These are phyloP conservation scores for Conringia planisiliqua DNA, from an alignment of 345 rosid genomes.

Conservation along the genomic window DNA sequence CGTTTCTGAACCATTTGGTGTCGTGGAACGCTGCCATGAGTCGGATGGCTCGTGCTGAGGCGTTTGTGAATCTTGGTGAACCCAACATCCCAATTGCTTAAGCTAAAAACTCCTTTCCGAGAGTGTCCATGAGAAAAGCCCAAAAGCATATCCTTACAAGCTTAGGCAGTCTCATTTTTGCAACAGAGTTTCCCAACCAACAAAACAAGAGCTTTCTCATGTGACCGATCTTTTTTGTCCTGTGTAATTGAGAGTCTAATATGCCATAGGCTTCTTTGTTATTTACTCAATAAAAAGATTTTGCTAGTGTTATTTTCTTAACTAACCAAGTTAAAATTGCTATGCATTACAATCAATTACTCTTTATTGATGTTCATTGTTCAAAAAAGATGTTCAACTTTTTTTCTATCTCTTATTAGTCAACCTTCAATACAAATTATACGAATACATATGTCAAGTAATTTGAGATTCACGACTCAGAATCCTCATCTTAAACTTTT, in stretches of 20 bases:
- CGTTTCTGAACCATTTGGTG: constrained; percentile 78
- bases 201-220: constrained; percentile 5
- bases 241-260: background rate
- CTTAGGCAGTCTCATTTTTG: constrained; percentile 5
- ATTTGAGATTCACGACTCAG: background rate
- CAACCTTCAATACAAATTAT: background rate
- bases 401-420: background rate
- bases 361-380: background rate
- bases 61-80: constrained; percentile 82
- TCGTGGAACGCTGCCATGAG: constrained; percentile 79
- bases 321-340: background rate
- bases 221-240: constrained; percentile 18
- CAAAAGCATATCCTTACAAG: background rate
- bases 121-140: constrained; percentile 18
- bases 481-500: no score
- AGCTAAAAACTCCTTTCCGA: background rate
- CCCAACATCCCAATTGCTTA: constrained; percentile 38
- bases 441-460: background rate
- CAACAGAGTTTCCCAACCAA: constrained; percentile 9
- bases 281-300: background rate
- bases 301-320: background rate
- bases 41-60: constrained; percentile 82
- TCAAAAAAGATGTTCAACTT: no score
- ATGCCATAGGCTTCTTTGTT: background rate
- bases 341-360: background rate